Percentiles rank a stretch among this genome's conserved stretches.
These are phyloP conservation scores for Apostasia ramifera DNA, from an alignment of 106 monocot genomes.

Conservation along the genomic window DNA sequence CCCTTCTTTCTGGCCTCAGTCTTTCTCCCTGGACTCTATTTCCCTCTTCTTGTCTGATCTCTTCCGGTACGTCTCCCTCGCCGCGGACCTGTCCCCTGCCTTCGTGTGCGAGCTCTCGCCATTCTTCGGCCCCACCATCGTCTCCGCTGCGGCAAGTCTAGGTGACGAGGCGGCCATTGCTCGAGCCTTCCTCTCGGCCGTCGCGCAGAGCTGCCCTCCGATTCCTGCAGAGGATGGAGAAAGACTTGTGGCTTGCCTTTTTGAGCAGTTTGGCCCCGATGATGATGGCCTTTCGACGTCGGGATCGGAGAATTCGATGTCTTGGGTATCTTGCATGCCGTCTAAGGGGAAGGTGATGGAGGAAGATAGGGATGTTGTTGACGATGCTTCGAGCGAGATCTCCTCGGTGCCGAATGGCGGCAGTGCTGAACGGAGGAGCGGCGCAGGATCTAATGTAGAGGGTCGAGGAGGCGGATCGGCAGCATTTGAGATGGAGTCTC, in stretches of 20 bases:
- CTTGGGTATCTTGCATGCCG: slow-evolving; percentile 35
- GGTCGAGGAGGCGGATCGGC: slow-evolving; percentile 16
- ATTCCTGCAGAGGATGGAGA: slow-evolving; percentile 33
- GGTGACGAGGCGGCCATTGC: slow-evolving; percentile 28
- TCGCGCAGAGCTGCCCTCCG: slow-evolving; percentile 34
- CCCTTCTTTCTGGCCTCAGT: slow-evolving; percentile 45
- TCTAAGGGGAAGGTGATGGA: slow-evolving; percentile 54
- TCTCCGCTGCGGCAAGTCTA: slow-evolving; percentile 19
- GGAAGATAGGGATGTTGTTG: slow-evolving; percentile 37
- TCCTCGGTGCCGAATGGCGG: slow-evolving; percentile 26
- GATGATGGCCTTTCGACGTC: slow-evolving; percentile 11
- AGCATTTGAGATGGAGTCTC: slow-evolving; percentile 58
- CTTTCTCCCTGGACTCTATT: slow-evolving; percentile 25
- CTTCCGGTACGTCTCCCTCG: slow-evolving; percentile 28
- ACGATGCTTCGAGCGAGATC: slow-evolving; percentile 39
- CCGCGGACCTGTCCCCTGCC: slow-evolving; percentile 28
- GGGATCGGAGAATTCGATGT: slow-evolving; percentile 21
- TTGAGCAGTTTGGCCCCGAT: slow-evolving; percentile 35
- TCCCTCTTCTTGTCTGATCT: slow-evolving; percentile 39
- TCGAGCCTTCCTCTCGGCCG: slow-evolving; percentile 47
- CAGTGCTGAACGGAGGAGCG: slow-evolving; percentile 35
- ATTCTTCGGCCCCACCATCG: slow-evolving; percentile 25
- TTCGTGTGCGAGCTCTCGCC: slow-evolving; percentile 26
- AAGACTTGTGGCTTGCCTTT: slow-evolving; percentile 32
- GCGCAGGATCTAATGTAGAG: slow-evolving; percentile 29